These are phyloP conservation scores for Akanthomyces muscarius DNA, from an alignment of 2,329 filamentous ascomycete species.

Conservation along the genomic window DNA sequence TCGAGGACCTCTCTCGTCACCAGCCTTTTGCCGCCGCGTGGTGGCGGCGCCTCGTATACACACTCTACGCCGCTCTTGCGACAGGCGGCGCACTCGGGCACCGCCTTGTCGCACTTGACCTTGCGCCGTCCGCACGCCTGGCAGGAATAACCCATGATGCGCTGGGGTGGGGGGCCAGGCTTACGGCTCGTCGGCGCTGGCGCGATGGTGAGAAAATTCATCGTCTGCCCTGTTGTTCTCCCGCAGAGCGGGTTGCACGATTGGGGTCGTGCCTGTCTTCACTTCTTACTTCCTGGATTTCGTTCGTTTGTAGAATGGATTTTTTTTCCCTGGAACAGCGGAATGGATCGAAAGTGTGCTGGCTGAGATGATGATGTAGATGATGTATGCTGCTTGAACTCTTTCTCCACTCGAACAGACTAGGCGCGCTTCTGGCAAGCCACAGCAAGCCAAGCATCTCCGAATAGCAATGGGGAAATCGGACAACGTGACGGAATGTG, in stretches of 20 bases:
- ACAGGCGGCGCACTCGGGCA: slow-evolving; percentile 25
- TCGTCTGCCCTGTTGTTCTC: not conserved
- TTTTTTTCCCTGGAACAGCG: no score
- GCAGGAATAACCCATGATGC: slow-evolving; percentile 26
- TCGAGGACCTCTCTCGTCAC: slow-evolving; percentile 30
- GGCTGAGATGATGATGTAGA: not conserved
- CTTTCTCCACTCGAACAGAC: not conserved
- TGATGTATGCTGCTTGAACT: not conserved
- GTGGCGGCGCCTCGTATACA: slow-evolving; percentile 36
- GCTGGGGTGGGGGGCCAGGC: not conserved
- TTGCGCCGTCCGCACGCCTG: slow-evolving; percentile 28
- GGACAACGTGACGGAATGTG: no score
- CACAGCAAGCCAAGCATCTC: no score
- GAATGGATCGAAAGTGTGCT: not conserved
- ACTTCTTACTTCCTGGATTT: no score
- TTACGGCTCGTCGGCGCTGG: slow-evolving; percentile 12
- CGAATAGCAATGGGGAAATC: no score
- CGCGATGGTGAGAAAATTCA: slow-evolving; percentile 16
- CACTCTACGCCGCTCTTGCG: slow-evolving; percentile 32
- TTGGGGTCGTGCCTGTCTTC: no score
- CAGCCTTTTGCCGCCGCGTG: slow-evolving; percentile 36
- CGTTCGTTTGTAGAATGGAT: no score
- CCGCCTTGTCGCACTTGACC: slow-evolving; percentile 28
- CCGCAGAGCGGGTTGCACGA: no score
- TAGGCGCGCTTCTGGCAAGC: no score